Percentiles rank a stretch among this genome's conserved stretches.
Evolutionary conservation across 805 yeast species (phyloP).

Genomic region (Candida morakotiae): DNA sequence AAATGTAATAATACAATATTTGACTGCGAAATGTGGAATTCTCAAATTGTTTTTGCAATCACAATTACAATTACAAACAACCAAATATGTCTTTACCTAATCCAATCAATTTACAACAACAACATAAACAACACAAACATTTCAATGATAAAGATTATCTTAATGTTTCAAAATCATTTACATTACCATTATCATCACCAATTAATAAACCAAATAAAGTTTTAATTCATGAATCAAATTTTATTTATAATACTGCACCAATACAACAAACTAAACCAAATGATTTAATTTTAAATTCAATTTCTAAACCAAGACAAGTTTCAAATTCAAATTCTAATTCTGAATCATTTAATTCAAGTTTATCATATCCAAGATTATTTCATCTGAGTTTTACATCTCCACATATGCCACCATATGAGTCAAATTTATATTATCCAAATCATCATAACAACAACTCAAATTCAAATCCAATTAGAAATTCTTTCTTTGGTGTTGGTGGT

Average conservation of each 20-base stretch:
- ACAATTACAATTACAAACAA: background rate
- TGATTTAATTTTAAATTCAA: no score
- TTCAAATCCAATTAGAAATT: background rate
- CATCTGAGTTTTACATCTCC: slow-evolving; percentile 11
- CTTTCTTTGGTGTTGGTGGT: background rate
- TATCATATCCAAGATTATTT: background rate
- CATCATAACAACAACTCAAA: no score
- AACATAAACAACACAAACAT: no score
- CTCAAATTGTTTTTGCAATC: slow-evolving; percentile 1
- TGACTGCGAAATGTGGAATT: no score
- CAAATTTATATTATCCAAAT: slow-evolving; percentile 6
- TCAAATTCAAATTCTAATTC: background rate
- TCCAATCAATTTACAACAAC: background rate
- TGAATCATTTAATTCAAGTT: background rate
- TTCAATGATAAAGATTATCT: slow-evolving; percentile 1
- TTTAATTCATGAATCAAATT: no score
- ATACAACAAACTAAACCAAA: background rate
- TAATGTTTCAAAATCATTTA: slow-evolving; percentile 1
- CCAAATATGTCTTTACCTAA: background rate
- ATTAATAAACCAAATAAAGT: no score
- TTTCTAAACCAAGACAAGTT: no score
- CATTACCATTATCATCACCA: slow-evolving; percentile 7
- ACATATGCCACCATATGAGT: slow-evolving; percentile 19
- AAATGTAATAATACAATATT: no score
- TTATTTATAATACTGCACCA: background rate